Evolutionary conservation across 1,139 yeast genomes (phyloP), one percentile per base, ranked within the genome.

Genomic region (Sugiyamaella grinbergsii): DNA sequence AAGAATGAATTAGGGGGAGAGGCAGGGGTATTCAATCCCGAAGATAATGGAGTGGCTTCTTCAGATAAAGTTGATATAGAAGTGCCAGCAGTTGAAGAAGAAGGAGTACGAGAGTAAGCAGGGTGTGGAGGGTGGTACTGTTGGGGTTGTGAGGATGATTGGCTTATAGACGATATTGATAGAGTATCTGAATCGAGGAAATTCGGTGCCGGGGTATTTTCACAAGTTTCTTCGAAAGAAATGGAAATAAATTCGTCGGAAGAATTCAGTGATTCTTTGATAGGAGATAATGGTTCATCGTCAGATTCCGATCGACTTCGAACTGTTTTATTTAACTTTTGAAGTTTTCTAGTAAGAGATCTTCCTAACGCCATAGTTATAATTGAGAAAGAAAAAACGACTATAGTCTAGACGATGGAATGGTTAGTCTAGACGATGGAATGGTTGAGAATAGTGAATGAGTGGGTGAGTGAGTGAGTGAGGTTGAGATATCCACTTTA

Each of bases 231-330:
- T 39, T 61, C 64, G 26, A 61, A 59, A 23, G 56, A 51, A 8
- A 65, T 57, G 13, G 67, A 63, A 41, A 52, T 55, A 47, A 65
- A 65, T 50, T 59, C 58, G 51, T 63, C 63, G 47, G 34, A 28
- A 32, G 20, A 8, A 16, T 29, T 13, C 16, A 24, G 7, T 4
- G 47, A 42, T 13, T 42, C 32, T 42, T 42, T 42, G 20, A 43
- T 32, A 13, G 44, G 20, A n/a, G 53, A 42, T 13, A 44, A 36
- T 4, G 50, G 18, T 18, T 33, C 45, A 23, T 39, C 33, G 22
- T 23, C 43, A 10, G 50, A 44, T 41, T 32, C 50, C 18, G 43
- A 37, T 39, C 50, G 36, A 34, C 47, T 50, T 26, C 36, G 34
- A 51, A 49, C 54, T 46, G 58, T 34, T 44, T 28, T 42, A 48